phyloP scores from a whole-genome alignment of 2,329 filamentous ascomycete genomes.

The Paecilomyces sp. region DNA sequence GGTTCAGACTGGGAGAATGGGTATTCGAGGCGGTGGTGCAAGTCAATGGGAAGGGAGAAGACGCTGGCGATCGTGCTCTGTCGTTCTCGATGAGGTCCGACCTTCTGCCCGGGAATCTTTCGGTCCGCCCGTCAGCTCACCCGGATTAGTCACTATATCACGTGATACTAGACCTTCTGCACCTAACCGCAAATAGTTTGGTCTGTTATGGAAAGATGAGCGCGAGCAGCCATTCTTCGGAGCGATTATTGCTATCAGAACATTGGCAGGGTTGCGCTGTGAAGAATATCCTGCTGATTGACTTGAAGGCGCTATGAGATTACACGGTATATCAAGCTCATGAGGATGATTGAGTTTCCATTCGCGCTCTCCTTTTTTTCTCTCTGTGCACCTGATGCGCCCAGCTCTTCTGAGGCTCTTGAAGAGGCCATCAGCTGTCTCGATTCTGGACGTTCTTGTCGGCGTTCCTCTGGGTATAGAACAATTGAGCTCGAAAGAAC shows the following conservation, averaged over 20 bases:
- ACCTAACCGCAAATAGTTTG: slow-evolving; percentile 1
- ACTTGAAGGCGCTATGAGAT: not conserved
- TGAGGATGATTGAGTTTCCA: slow-evolving; percentile 20
- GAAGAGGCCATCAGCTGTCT: slow-evolving; percentile 35
- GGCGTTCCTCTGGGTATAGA: slow-evolving; percentile 24
- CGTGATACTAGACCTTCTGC: not conserved
- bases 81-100: slow-evolving; percentile 7
- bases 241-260: not conserved
- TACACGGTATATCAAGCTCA: not conserved
- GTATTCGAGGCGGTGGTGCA: slow-evolving; percentile 14
- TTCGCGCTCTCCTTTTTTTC: slow-evolving; percentile 1
- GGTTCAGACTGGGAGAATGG: slow-evolving; percentile 17
- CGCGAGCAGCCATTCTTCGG: not conserved
- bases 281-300: not conserved
- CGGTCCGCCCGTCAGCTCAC: slow-evolving; percentile 5
- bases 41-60: slow-evolving; percentile 19
- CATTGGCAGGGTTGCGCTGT: not conserved
- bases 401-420: slow-evolving; percentile 36
- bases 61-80: slow-evolving; percentile 14
- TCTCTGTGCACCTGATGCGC: slow-evolving; percentile 27
- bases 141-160: slow-evolving; percentile 8
- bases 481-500: slow-evolving; percentile 18
- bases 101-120: slow-evolving; percentile 4
- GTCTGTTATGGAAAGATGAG: not conserved
- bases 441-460: slow-evolving; percentile 27